These are phyloP conservation scores for Inga oerstediana DNA, from an alignment of 306 rosid genomes.

Conservation along the genomic window DNA sequence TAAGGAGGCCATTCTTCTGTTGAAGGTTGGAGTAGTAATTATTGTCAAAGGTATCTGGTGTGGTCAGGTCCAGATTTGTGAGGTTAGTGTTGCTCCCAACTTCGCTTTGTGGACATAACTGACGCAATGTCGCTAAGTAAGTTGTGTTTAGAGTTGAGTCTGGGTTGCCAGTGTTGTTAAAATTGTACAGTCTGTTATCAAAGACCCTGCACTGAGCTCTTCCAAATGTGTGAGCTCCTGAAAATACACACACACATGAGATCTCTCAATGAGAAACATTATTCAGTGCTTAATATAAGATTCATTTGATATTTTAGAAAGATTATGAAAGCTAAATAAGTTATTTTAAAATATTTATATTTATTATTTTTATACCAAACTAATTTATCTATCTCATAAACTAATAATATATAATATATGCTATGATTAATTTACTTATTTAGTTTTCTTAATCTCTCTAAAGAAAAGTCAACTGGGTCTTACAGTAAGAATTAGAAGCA, in stretches of 20 bases:
- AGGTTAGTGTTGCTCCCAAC: not conserved
- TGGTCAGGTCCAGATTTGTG: conserved; percentile 15
- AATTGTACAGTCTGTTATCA: not conserved
- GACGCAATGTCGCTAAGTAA: not conserved
- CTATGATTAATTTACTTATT: too few species aligned
- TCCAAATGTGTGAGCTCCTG: conserved; percentile 34
- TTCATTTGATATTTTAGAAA: too few species aligned
- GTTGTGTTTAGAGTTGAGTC: conserved; percentile 6
- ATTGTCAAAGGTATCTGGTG: not conserved
- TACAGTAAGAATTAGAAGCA: too few species aligned
- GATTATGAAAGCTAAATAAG: too few species aligned
- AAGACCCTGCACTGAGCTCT: conserved; percentile 17
- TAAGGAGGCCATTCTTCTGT: not conserved
- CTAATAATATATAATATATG: too few species aligned
- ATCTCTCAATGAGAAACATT: too few species aligned
- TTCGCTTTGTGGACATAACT: not conserved
- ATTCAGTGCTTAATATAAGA: too few species aligned
- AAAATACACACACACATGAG: not conserved
- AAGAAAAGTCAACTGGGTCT: too few species aligned
- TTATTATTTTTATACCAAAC: too few species aligned
- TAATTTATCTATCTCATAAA: too few species aligned
- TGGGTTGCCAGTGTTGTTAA: not conserved
- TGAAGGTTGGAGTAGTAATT: conserved; percentile 1
- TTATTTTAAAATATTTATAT: too few species aligned
- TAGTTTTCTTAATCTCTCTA: too few species aligned